Evolutionary conservation across 2,329 filamentous ascomycete genomes (phyloP), one percentile per base, ranked within the genome.

Genomic region (Cordyceps cicadae): DNA sequence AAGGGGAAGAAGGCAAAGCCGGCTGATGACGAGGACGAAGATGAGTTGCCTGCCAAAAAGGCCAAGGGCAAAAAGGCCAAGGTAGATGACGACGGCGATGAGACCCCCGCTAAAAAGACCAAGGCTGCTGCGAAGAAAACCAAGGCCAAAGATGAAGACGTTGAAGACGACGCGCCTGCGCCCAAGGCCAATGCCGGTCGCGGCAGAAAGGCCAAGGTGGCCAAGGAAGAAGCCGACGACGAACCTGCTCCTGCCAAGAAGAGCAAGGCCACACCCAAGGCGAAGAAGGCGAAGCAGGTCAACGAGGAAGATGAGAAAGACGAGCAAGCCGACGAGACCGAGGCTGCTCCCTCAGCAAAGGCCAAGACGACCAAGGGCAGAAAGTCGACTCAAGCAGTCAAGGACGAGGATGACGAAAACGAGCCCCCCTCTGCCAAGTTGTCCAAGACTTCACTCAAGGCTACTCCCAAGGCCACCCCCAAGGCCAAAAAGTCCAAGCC

Each of bases 61-160:
- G 4, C 39, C 39, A 43, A 43, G 39, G 39, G 39, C 39, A 43
- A 43, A n/a, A 51, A 51, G 48, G 34, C 48, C 34, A 59, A 59
- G 48, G 48, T 29, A 7, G 51, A 51, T 4, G 49, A 14, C 11
- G 29, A 34, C 17, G 62, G 54, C 52, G 65, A 68, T n/a, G 64
- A 67, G 58, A 64, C 69, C 26, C 57, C 63, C 24, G 71, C 69
- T 52, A 56, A 48, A 56, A 56, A 48, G 43, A 19, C 43, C 54
- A 56, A 56, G 45, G 48, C 46, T 12, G 49, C 52, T 50, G 14
- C 48, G 3, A 50, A 50, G 19, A 43, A 43, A 15, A 17, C 41
- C n/a, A 46, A 46, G 43, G n/a, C 17, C 43, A n/a, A 46, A 9
- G 43, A 11, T 11, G 43, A 46, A 46, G 43, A 46, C 41, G 41